phyloP scores from a whole-genome alignment of 1,139 yeast genomes.

The Candida frijolesensis region DNA sequence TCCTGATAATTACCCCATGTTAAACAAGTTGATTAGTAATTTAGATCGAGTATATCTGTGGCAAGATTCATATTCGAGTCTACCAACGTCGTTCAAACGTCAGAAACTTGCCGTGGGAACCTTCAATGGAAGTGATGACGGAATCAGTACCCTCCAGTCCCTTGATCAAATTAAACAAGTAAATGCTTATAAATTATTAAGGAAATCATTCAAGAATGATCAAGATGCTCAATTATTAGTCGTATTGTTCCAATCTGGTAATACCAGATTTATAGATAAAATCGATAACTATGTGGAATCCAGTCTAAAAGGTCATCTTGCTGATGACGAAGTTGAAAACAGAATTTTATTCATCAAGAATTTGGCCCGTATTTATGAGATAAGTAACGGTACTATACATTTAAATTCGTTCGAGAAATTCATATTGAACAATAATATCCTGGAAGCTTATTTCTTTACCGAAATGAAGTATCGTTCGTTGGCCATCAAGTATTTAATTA shows the following conservation, averaged over 20 bases:
- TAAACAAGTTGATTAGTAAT: conserved; percentile 8
- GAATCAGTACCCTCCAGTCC: background rate
- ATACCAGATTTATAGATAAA: conserved; percentile 8
- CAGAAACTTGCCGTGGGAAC: background rate
- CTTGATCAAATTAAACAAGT: conserved; percentile 7
- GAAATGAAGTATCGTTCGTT: conserved; percentile 5
- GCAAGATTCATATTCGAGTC: background rate
- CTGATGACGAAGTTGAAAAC: conserved; percentile 1
- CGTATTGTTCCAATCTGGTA: conserved; percentile 8
- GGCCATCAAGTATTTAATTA: conserved; percentile 4
- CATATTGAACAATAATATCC: background rate
- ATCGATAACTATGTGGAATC: conserved; percentile 8
- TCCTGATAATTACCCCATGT: conserved; percentile 7
- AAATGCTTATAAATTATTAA: conserved; percentile 13
- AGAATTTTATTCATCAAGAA: conserved; percentile 3
- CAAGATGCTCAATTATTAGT: conserved; percentile 8
- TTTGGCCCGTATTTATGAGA: conserved; percentile 6
- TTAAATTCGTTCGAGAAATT: conserved; percentile 11
- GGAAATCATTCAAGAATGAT: conserved; percentile 7
- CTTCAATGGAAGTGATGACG: background rate
- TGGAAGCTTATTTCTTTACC: background rate
- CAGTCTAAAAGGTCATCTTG: conserved; percentile 1
- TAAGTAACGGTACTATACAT: conserved; percentile 13
- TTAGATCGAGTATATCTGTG: conserved; percentile 1
- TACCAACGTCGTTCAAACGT: background rate